Percentiles rank a stretch among this genome's conserved stretches.
Conservation (phyloP, 176 grass and related monocot species). For the Rhynchospora breviuscula region DNA sequence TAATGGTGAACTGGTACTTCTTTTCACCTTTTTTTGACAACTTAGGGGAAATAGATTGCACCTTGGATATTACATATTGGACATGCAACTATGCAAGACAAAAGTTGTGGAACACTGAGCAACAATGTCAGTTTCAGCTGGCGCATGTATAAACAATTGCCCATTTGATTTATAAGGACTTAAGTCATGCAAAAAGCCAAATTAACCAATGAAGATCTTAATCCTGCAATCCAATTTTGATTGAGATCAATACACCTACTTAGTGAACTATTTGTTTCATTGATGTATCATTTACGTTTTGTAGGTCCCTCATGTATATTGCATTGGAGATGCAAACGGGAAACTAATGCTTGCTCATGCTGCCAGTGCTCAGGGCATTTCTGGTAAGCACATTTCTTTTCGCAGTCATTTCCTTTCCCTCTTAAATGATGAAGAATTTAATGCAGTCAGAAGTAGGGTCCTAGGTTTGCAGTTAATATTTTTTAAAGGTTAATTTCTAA, state of each 20-base stretch:
- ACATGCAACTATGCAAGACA: neutral
- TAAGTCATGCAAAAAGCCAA: neutral
- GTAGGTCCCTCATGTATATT: slow-evolving; percentile 86
- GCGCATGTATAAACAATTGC: neutral
- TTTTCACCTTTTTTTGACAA: neutral
- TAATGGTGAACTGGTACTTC: slow-evolving; percentile 69
- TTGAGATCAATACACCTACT: neutral
- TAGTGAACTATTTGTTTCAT: neutral
- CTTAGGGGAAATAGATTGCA: neutral
- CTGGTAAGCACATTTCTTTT: slow-evolving; percentile 36
- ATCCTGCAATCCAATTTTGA: slow-evolving; percentile 1
- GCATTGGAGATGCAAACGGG: slow-evolving; percentile 95
- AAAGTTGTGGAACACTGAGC: neutral
- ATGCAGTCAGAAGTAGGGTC: neutral
- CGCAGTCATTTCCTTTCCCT: neutral
- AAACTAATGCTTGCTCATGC: slow-evolving; percentile 99
- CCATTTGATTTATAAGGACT: neutral
- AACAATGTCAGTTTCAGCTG: neutral
- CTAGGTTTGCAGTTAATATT: slow-evolving; percentile 2
- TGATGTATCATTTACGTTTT: neutral
- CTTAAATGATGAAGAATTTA: neutral
- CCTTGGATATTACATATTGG: neutral
- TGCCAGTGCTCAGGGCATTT: slow-evolving; percentile 98
- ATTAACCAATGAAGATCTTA: neutral
- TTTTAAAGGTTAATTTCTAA: neutral